Conservation (phyloP, 2,329 filamentous ascomycete species). For the Cordyceps farinosa region DNA sequence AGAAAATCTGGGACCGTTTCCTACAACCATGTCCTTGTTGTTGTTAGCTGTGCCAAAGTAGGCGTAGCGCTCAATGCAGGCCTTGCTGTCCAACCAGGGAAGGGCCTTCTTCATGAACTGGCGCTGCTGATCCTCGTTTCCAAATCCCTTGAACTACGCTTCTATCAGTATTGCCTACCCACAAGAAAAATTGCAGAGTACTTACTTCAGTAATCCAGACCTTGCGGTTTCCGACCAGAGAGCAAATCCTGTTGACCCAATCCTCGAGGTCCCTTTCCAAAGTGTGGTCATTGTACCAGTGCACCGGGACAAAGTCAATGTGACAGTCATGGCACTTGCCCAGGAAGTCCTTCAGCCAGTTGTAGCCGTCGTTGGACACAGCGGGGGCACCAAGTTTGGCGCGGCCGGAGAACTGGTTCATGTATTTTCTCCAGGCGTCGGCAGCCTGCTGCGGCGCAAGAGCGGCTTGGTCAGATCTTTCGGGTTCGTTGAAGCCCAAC, state of each 20-base stretch:
- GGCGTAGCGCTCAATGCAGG: slow-evolving; percentile 38
- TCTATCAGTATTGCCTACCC: neutral
- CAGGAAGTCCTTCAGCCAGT: slow-evolving; percentile 43
- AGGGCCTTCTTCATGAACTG: slow-evolving; percentile 41
- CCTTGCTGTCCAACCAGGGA: slow-evolving; percentile 40
- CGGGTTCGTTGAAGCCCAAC: slow-evolving; percentile 27
- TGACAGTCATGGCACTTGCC: slow-evolving; percentile 38
- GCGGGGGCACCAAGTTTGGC: slow-evolving; percentile 44
- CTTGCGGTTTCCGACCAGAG: slow-evolving; percentile 32
- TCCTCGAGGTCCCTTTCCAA: slow-evolving; percentile 39
- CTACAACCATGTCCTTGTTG: slow-evolving; percentile 20
- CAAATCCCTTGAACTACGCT: slow-evolving; percentile 26
- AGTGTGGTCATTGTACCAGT: slow-evolving; percentile 43
- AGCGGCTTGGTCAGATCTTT: slow-evolving; percentile 22
- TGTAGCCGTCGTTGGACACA: slow-evolving; percentile 44
- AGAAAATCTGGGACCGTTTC: neutral
- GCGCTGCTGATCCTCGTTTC: slow-evolving; percentile 34
- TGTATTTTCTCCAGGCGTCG: slow-evolving; percentile 37
- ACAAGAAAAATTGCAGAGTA: neutral
- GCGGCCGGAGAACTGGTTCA: slow-evolving; percentile 41
- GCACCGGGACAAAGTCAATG: slow-evolving; percentile 43
- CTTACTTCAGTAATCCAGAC: slow-evolving; percentile 43
- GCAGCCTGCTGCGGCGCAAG: slow-evolving; percentile 35
- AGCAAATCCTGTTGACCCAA: slow-evolving; percentile 38
- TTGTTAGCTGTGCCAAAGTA: slow-evolving; percentile 31